phyloP scores from a whole-genome alignment of 345 rosid species.

The Brassica rapa region DNA sequence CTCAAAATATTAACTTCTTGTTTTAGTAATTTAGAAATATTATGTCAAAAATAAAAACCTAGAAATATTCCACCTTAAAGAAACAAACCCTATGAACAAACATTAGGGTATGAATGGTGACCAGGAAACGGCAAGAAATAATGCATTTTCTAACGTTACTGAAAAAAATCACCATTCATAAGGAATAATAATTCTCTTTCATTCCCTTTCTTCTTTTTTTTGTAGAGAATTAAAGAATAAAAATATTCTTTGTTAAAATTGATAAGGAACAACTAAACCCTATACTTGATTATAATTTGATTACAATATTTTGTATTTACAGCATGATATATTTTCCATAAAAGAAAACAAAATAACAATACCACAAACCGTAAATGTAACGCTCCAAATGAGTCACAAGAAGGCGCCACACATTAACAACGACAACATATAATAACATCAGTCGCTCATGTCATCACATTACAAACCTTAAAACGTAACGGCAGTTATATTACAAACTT shows the following conservation, averaged over 20 bases:
- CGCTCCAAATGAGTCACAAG: slow-evolving; percentile 5
- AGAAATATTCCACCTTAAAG: neutral
- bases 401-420: neutral
- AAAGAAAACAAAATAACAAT: neutral
- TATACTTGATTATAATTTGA: no score
- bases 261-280: no score
- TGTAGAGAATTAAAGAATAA: no score
- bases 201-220: no score
- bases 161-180: no score
- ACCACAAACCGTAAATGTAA: slow-evolving; percentile 13
- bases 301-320: neutral
- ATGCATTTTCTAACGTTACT: no score
- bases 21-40: neutral
- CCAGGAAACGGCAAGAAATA: no score
- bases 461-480: neutral
- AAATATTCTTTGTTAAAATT: no score
- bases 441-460: neutral
- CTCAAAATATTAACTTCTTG: neutral
- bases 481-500: slow-evolving; percentile 9
- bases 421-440: neutral
- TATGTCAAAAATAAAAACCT: neutral
- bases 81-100: neutral
- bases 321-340: neutral
- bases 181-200: no score
- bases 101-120: neutral